phyloP scores from a whole-genome alignment of 2,329 filamentous ascomycete species.

The Colletotrichum gloeosporioides region DNA sequence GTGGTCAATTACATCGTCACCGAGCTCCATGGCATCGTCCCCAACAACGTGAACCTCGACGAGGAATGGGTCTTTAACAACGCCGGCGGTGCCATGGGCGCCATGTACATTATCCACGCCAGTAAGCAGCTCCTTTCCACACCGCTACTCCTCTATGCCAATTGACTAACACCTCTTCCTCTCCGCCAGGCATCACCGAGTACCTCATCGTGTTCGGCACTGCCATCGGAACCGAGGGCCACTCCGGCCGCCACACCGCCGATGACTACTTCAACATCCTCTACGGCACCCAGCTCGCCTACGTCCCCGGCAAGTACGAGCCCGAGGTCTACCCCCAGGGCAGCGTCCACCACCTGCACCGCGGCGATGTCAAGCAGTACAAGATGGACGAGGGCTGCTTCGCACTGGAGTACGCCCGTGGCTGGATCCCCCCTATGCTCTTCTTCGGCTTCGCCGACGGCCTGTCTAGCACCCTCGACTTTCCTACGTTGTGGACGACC shows the following conservation, averaged over 20 bases:
- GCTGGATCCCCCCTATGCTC: slow-evolving; percentile 93
- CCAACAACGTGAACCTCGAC: slow-evolving; percentile 66
- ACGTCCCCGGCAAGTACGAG: slow-evolving; percentile 70
- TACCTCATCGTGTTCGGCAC: slow-evolving; percentile 91
- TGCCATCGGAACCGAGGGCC: slow-evolving; percentile 83
- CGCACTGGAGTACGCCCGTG: slow-evolving; percentile 82
- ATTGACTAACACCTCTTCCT: background rate
- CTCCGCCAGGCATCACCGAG: slow-evolving; percentile 71
- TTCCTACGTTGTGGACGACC: slow-evolving; percentile 86
- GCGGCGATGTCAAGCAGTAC: slow-evolving; percentile 82
- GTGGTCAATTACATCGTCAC: slow-evolving; percentile 74
- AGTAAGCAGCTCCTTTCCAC: slow-evolving; percentile 54
- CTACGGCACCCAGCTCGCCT: slow-evolving; percentile 76
- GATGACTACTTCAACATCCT: slow-evolving; percentile 97
- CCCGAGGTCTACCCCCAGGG: slow-evolving; percentile 75
- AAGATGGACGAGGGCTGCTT: slow-evolving; percentile 79
- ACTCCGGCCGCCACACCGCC: slow-evolving; percentile 86
- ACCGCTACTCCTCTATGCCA: background rate
- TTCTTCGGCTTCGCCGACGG: slow-evolving; percentile 88
- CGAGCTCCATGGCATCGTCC: slow-evolving; percentile 64
- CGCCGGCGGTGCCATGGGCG: slow-evolving; percentile 88
- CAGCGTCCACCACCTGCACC: slow-evolving; percentile 72
- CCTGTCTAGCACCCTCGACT: slow-evolving; percentile 80
- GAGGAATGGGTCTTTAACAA: slow-evolving; percentile 95
- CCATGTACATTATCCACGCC: slow-evolving; percentile 88